Base-by-base conservation (phyloP, 352 stramenopile genomes). In the Globisporangium middletonii region DNA sequence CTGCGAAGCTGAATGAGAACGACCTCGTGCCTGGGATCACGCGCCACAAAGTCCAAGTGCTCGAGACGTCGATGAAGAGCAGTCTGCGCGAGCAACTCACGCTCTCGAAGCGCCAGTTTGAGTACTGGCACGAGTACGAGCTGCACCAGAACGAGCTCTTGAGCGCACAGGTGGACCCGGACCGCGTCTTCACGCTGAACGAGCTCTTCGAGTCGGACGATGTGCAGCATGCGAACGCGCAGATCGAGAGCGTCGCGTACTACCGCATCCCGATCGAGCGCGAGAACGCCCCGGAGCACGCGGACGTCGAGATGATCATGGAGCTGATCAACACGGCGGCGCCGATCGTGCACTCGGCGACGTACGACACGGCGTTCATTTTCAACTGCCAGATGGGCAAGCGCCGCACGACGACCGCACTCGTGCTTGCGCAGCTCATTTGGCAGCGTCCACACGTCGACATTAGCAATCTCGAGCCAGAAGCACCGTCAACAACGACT, bases 371-470 rank as follows among this genome's bases (percentile, higher is more conserved):
- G 18, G 84, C 84, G n/a, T 85, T 92, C 62, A 76, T 94, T 15
- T 94, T 94, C 57, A 95, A 95, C 47, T 95, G 85, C 33, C 85
- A 95, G 67, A 93, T 92, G 81, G 85, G 85, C 13, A 90, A 92
- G 57, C 78, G 83, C 9, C 79, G 85, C 13, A 93, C 85, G 15
- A 95, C 85, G 7, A 93, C 81, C 1, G 82, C 79, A 2, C 70
- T 95, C 46, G 79, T 91, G 51, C 69, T 93, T 13, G 72, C 66
- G 13, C 77, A 72, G 53, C 70, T 93, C 6, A 78, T 91, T 38
- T 91, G 71, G 68, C 65, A 89, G 57, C 74, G 71, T 2, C 67
- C 70, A 12, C 55, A 50, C 2, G 52, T 83, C 35, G 50, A 67
- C 19, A 26, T 56, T 38, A 3, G 69, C 5, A 57, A 69, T 1